These are phyloP conservation scores for Alternaria conjuncta DNA, from an alignment of 2,329 filamentous ascomycete genomes.

Conservation along the genomic window DNA sequence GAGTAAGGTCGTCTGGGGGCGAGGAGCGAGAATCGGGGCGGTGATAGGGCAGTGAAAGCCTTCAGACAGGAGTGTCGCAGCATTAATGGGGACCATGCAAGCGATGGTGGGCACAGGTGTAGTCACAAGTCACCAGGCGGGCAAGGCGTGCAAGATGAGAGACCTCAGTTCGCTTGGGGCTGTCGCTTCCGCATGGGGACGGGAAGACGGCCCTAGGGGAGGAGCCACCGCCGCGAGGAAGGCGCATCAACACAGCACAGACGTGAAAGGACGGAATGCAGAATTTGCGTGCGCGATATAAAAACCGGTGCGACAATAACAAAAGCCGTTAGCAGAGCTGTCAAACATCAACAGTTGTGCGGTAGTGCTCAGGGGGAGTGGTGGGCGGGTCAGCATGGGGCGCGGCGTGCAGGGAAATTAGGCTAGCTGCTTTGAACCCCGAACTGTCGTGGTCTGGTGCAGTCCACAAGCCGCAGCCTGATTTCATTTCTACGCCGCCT, in stretches of 20 bases:
- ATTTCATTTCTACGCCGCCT: constrained; percentile 17
- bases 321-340: constrained; percentile 2
- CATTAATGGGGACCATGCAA: constrained; percentile 20
- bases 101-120: constrained; percentile 5
- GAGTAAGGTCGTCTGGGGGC: constrained; percentile 24
- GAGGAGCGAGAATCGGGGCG: neutral
- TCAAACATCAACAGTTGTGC: neutral
- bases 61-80: constrained; percentile 13
- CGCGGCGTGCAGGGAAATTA: constrained; percentile 11
- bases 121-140: neutral
- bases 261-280: neutral
- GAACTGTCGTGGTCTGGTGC: constrained; percentile 2
- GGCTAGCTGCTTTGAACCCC: constrained; percentile 6
- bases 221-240: neutral
- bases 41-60: constrained; percentile 14
- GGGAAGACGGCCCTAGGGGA: neutral
- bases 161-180: constrained; percentile 1
- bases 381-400: constrained; percentile 14
- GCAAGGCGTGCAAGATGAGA: neutral
- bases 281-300: neutral
- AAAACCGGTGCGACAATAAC: neutral
- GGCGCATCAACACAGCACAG: neutral
- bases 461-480: constrained; percentile 8
- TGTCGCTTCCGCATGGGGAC: neutral
- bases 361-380: constrained; percentile 13